Evolutionary conservation across 345 rosid genomes (phyloP), one percentile per base, ranked within the genome.

Genomic region (Aquilaria sinensis): DNA sequence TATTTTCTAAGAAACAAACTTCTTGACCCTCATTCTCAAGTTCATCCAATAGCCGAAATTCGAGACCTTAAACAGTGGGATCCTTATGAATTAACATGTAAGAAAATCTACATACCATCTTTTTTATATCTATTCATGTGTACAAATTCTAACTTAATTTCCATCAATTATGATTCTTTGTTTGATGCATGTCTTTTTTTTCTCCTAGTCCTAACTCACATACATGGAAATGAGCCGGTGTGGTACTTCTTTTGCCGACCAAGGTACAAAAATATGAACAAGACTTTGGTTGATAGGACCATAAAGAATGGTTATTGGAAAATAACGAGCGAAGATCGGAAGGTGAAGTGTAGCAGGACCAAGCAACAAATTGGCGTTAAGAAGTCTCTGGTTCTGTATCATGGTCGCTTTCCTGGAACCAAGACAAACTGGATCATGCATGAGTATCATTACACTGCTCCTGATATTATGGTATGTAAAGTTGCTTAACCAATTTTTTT

Each of bases 221-320:
- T 65, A 0, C 10, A 54, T 57, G 33, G 79, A 9, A 63, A 53
- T 9, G 72, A 79, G 52, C 55, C 3, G 6, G 65, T 49, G 16
- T 74, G 85, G 83, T 60, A 66, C 41, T 83, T 83, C 77, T 81
- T 76, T 64, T 68, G 74, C 32, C 64, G 47, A 1, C 71, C 62
- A 2, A 72, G 66, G 41, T 60, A 57, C 56, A 73, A 70, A 68
- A 71, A 77, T 46, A 32, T 33, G 0, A 56, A 58, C 50, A 76
- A 79, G 41, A 64, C 61, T 4, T 34, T 65, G 45, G 31, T 52
- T 50, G 61, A 55, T 9, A 68, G 87, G 16, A 60, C 32, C 6
- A 81, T 82, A 0, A 56, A 12, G 2, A 59, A 65, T 9, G 89
- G 92, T 3, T 83, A 9, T 59, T 86, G 89, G 89, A 86, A 86